Percentiles rank a stretch among this genome's conserved stretches.
These are phyloP conservation scores for Vitis labrusca DNA, from an alignment of 164 flowering plant genomes.

Conservation along the genomic window DNA sequence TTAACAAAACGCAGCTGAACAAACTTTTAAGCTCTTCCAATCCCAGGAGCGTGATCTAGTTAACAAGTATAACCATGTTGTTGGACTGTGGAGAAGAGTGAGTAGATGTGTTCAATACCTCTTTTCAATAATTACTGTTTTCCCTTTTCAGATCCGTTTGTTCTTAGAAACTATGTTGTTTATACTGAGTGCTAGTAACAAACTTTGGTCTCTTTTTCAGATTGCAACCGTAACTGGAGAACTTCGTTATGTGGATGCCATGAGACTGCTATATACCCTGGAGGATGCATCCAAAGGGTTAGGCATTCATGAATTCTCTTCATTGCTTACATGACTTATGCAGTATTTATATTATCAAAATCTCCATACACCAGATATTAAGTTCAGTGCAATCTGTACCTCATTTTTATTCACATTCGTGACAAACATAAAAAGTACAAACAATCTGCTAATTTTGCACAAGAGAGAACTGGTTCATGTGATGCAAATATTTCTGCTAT, in stretches of 20 bases:
- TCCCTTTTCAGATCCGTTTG: neutral
- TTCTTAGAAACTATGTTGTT: neutral
- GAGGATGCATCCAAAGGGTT: slow-evolving; percentile 89
- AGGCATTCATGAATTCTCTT: slow-evolving; percentile 21
- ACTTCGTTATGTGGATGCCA: slow-evolving; percentile 76
- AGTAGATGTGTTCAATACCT: slow-evolving; percentile 28
- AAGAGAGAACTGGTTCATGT: no score
- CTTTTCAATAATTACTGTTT: neutral
- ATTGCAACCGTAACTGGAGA: slow-evolving; percentile 78
- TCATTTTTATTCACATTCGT: no score
- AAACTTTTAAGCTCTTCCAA: slow-evolving; percentile 69
- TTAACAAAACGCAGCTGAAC: slow-evolving; percentile 70
- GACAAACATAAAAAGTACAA: no score
- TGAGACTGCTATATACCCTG: slow-evolving; percentile 59
- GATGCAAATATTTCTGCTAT: no score
- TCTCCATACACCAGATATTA: no score
- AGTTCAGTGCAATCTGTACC: no score
- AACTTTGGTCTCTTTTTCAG: slow-evolving; percentile 37
- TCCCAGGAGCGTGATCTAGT: slow-evolving; percentile 75
- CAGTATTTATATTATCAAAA: no score
- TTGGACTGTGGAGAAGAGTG: slow-evolving; percentile 93
- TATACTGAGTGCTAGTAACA: neutral
- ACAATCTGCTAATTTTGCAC: no score
- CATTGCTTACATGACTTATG: neutral
- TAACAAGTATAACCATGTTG: slow-evolving; percentile 77